Conservation (phyloP, 495 filamentous ascomycete genomes). For the Parathielavia appendiculata region DNA sequence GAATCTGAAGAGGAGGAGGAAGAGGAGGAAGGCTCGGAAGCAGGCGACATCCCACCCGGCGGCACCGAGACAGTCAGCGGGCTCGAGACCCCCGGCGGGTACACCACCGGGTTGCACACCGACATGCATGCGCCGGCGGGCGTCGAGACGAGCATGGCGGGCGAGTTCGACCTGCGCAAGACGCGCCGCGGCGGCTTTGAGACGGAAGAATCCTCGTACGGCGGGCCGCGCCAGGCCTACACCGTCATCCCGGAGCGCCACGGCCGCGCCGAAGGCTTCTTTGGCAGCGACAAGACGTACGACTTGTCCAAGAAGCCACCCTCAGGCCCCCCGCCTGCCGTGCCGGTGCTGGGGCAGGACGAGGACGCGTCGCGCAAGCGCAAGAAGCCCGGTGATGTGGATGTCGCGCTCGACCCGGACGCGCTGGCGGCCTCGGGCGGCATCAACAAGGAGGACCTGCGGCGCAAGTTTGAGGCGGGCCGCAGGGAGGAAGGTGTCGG, state of each 20-base stretch:
- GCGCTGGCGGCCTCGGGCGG: conserved; percentile 66
- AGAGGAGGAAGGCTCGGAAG: conserved; percentile 67
- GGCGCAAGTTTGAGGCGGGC: conserved; percentile 65
- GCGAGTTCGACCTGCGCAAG: conserved; percentile 90
- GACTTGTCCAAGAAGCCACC: conserved; percentile 54
- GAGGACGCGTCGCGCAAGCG: conserved; percentile 65
- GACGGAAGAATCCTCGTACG: conserved; percentile 70
- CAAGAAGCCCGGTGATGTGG: conserved; percentile 92
- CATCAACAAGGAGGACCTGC: conserved; percentile 48
- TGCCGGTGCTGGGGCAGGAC: conserved; percentile 73
- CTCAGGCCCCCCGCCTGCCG: conserved; percentile 22
- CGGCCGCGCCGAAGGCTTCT: conserved; percentile 82
- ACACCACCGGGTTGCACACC: conserved; percentile 70
- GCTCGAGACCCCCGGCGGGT: conserved; percentile 73
- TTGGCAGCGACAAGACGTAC: conserved; percentile 89
- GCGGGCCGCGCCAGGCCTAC: conserved; percentile 66
- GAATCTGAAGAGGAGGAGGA: conserved; percentile 65
- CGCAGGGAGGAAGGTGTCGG: conserved; percentile 61
- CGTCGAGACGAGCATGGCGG: conserved; percentile 65
- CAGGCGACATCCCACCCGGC: conserved; percentile 42
- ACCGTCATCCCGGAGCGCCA: conserved; percentile 86
- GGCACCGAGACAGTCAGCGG: conserved; percentile 72
- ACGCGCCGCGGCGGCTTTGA: conserved; percentile 79
- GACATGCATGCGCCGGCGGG: conserved; percentile 35
- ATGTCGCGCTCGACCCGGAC: conserved; percentile 84